These are phyloP conservation scores for Phytopythium aichiense DNA, from an alignment of 352 stramenopile species.

Conservation along the genomic window DNA sequence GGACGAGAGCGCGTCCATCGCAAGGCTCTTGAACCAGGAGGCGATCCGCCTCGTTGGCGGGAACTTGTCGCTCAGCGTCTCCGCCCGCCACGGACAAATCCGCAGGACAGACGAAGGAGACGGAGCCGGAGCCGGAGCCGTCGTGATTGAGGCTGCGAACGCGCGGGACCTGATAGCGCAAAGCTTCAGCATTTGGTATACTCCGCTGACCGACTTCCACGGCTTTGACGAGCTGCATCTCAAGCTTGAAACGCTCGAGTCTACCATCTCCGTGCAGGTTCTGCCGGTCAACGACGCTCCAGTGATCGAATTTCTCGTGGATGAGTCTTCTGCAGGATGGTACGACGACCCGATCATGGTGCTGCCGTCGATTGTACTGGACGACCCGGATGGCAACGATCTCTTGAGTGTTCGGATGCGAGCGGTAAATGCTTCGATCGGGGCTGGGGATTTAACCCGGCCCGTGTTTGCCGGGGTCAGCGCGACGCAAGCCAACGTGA, in stretches of 20 bases:
- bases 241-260: slow-evolving; percentile 6
- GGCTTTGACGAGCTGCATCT: slow-evolving; percentile 22
- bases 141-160: background rate
- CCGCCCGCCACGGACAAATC: background rate
- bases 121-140: too few relatives aligned
- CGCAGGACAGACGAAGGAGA: background rate
- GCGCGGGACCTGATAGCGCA: slow-evolving; percentile 7
- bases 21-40: slow-evolving; percentile 10
- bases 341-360: slow-evolving; percentile 20
- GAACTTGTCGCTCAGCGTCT: slow-evolving; percentile 1
- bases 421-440: slow-evolving; percentile 21
- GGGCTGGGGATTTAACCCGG: slow-evolving; percentile 10
- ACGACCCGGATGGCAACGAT: slow-evolving; percentile 31
- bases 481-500: slow-evolving; percentile 4
- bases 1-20: slow-evolving; percentile 16
- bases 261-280: slow-evolving; percentile 34
- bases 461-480: slow-evolving; percentile 28
- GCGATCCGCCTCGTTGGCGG: background rate
- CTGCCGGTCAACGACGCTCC: slow-evolving; percentile 23
- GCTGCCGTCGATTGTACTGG: slow-evolving; percentile 26
- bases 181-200: slow-evolving; percentile 14
- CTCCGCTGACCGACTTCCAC: slow-evolving; percentile 17
- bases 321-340: slow-evolving; percentile 17
- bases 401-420: slow-evolving; percentile 27
- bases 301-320: slow-evolving; percentile 15